Percentiles rank a stretch among this genome's conserved stretches.
These are phyloP conservation scores for Jacaranda copaia DNA, from an alignment of 257 asterid species.

Conservation along the genomic window DNA sequence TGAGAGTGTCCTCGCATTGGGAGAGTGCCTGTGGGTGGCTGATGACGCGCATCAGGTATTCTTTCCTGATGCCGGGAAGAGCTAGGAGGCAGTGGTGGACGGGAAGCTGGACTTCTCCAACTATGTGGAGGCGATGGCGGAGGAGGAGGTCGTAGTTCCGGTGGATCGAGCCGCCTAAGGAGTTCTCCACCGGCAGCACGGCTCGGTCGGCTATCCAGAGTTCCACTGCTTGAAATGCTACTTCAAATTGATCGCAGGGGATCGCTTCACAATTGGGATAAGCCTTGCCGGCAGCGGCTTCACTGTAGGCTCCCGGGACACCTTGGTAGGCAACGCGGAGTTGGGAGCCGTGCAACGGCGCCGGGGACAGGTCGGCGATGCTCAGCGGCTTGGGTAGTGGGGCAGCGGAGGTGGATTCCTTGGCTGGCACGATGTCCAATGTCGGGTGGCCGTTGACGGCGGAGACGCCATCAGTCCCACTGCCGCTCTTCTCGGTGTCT, in stretches of 20 bases:
- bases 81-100: conserved; percentile 91
- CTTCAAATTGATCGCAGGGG: conserved; percentile 93
- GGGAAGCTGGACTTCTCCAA: conserved; percentile 89
- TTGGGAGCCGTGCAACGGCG: conserved; percentile 82
- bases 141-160: conserved; percentile 94
- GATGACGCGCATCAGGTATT: conserved; percentile 70
- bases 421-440: conserved; percentile 55
- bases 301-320: conserved; percentile 91
- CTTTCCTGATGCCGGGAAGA: conserved; percentile 75
- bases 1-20: conserved; percentile 86
- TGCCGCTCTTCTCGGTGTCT: conserved; percentile 48
- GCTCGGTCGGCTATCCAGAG: conserved; percentile 94
- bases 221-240: conserved; percentile 89
- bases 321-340: conserved; percentile 94
- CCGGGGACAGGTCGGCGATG: conserved; percentile 82
- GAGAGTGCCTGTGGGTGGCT: conserved; percentile 92
- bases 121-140: conserved; percentile 96
- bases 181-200: conserved; percentile 87
- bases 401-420: conserved; percentile 1
- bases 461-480: conserved; percentile 46
- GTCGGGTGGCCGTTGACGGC: conserved; percentile 61
- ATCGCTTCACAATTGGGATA: conserved; percentile 84
- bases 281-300: conserved; percentile 89
- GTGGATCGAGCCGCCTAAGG: conserved; percentile 93
- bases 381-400: conserved; percentile 59